These are phyloP conservation scores for Pestalotiopsis sp. DNA, from an alignment of 2,329 filamentous ascomycete species.

Conservation along the genomic window DNA sequence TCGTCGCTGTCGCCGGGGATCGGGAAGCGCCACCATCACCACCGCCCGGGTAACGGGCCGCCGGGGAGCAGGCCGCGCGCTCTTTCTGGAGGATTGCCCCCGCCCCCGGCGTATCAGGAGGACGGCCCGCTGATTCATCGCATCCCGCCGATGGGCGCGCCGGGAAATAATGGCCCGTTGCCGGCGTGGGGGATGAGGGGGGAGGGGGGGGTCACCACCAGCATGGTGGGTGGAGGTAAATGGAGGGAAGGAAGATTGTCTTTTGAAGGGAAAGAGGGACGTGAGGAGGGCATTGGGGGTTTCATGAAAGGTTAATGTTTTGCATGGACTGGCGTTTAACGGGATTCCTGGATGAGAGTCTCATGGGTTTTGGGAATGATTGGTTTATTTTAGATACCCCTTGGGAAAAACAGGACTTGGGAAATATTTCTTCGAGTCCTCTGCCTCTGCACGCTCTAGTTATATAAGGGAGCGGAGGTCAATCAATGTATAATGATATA, in stretches of 20 bases:
- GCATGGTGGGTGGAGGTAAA: not conserved
- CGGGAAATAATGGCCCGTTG: not conserved
- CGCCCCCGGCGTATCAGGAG: not conserved
- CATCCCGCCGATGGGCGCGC: not conserved
- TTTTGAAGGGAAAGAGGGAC: no score
- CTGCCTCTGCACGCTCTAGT: no score
- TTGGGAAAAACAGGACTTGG: no score
- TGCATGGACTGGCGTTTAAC: no score
- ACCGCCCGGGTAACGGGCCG: not conserved
- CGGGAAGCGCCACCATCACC: not conserved
- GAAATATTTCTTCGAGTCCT: no score
- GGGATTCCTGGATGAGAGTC: no score
- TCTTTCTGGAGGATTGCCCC: not conserved
- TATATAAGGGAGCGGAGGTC: no score
- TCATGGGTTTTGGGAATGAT: no score
- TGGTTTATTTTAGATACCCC: no score
- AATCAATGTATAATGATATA: no score
- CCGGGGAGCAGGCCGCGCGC: not conserved
- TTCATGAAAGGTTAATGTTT: no score
- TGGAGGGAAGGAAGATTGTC: not conserved
- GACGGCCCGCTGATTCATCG: constrained; percentile 1
- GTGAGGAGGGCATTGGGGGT: no score
- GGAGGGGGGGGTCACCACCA: not conserved
- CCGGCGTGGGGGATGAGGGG: not conserved
- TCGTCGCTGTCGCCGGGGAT: not conserved